Evolutionary conservation across 2,329 filamentous ascomycete genomes (phyloP), one percentile per base, ranked within the genome.

Genomic region (Simplicillium aogashimaense): DNA sequence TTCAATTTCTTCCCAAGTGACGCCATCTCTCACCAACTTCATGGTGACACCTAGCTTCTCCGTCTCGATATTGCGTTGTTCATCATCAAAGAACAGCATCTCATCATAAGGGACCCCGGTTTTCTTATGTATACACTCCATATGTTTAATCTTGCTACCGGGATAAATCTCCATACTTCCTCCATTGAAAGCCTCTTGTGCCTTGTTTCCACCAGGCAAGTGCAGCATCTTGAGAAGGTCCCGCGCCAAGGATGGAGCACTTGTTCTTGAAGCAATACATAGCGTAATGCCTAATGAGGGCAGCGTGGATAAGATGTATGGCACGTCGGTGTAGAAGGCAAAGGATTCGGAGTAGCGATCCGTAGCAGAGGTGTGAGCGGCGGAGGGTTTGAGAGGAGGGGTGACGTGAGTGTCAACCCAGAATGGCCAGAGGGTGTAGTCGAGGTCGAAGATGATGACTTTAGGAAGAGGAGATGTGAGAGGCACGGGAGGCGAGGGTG

Each of bases 391-490:
- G 14, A 95, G 64, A 0, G 88, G 89, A 7, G 79, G 74, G 17
- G 78, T 77, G 51, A 92, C 83, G 63, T 95, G 89, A 3, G 88
- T 95, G 67, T 97, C 92, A 2, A 94, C 82, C 90, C 90, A 97
- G 65, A 95, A 95, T 4, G 89, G 88, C 92, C 90, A 97, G n/a
- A 97, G 72, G 0, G 92, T 97, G 70, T 95, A 97, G 70, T 97
- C 90, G 46, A 97, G 78, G 60, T 97, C 92, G 65, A 97, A 95
- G 47, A 92, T 85, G 52, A 97, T 74, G 50, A 95, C 73, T 45
- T 81, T 79, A 0, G 89, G 89, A 2, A 95, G 74, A 0, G 87
- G 85, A 6, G 20, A 25, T 25, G 20, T 25, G 20, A 25, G 20
- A 25, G 20, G 20, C 20, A 25, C 20, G 6, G 20, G 20, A 6